Base-by-base conservation (phyloP, 768 basidiomycete species). In the Roridomyces roridus region DNA sequence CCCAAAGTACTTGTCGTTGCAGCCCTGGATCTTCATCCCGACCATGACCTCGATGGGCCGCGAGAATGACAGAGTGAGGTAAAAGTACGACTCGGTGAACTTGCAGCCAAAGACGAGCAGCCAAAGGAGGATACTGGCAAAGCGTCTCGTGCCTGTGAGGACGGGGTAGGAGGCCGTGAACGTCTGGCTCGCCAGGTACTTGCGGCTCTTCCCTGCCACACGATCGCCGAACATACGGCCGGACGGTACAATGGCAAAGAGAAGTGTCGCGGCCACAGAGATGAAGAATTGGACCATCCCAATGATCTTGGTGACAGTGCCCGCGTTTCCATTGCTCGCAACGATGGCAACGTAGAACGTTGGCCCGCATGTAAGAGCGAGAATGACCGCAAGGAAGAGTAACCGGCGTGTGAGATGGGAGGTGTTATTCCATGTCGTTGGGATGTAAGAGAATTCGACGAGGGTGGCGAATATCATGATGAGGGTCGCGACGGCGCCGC, bases 151-250 rank as follows among this genome's bases (percentile, higher is more conserved):
- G 5, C 77, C 62, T 0, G 94, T 94, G 72, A 98, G 77, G 2
- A 78, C 62, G 0, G 94, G 96, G 73, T 99, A 99, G 51, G 91
- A 92, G 0, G 96, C 97, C 0, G 97, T 98, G 76, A 99, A 98
- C 0, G 97, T 98, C 72, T 99, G 97, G 62, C 89, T 94, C 15
- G 97, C 97, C 43, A 99, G 90, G 71, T 99, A 98, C 70, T 99
- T 99, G 64, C 97, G 81, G 12, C 88, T 89, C 77, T 97, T 98
- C 47, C 96, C 91, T 0, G 91, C 93, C 0, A 99, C 97, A 50
- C 96, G 86, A 71, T 99, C 97, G 26, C 97, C 97, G 68, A 99
- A 99, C 94, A 98, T 98, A 18, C 96, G 88, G 0, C 96, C 97
- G 1, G 95, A 96, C 0, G 97, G 97, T 74, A 99, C 85, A 67